These are phyloP conservation scores for Yamadazyma diospyri DNA, from an alignment of 1,139 yeast genomes.

Conservation along the genomic window DNA sequence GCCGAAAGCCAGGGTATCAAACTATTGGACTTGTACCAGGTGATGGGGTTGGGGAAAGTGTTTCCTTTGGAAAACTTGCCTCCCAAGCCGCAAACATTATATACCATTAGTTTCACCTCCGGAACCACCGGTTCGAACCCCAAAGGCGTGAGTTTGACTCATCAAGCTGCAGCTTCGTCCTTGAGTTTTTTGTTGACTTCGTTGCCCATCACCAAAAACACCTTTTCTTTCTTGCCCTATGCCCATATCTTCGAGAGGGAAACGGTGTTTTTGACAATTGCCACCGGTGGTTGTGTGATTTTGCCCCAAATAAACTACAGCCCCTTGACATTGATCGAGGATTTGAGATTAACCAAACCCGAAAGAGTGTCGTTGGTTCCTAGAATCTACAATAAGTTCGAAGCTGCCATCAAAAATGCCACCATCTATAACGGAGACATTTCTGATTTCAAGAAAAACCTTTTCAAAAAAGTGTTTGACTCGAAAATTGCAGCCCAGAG, in stretches of 20 bases:
- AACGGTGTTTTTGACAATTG: conserved; percentile 21
- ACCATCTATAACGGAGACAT: conserved; percentile 41
- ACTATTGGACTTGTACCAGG: conserved; percentile 30
- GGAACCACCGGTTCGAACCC: conserved; percentile 43
- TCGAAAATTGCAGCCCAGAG: conserved; percentile 11
- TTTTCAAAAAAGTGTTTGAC: conserved; percentile 21
- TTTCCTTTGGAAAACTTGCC: conserved; percentile 22
- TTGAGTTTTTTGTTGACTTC: conserved; percentile 19
- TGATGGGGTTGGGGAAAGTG: conserved; percentile 25
- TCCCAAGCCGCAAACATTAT: conserved; percentile 28
- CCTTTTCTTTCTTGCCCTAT: conserved; percentile 52
- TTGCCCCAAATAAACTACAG: conserved; percentile 37
- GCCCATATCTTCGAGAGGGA: conserved; percentile 67
- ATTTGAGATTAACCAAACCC: conserved; percentile 34
- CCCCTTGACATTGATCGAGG: conserved; percentile 38
- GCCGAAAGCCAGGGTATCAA: conserved; percentile 24
- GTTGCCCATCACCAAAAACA: conserved; percentile 9
- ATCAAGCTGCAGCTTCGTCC: conserved; percentile 27
- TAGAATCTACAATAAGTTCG: conserved; percentile 36
- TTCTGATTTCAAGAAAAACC: conserved; percentile 21
- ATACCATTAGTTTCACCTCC: conserved; percentile 40
- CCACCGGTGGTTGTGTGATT: conserved; percentile 32
- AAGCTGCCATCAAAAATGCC: conserved; percentile 44
- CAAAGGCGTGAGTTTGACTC: conserved; percentile 37
- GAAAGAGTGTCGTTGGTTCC: conserved; percentile 37